Evolutionary conservation across 805 yeast genomes (phyloP).

Genomic region (Yamadazyma insecticola): DNA sequence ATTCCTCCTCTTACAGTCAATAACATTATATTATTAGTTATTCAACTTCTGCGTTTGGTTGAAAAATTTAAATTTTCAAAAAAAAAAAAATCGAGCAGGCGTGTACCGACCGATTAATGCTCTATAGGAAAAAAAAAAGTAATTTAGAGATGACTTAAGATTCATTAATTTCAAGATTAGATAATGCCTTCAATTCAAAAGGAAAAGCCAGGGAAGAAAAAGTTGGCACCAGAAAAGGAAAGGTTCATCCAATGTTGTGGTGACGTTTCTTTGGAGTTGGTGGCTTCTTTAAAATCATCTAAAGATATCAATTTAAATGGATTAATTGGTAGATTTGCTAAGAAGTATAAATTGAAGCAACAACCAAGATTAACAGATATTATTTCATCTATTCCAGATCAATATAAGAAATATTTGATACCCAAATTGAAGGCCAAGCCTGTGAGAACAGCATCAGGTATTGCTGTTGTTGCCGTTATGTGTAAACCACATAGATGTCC

Average conservation of each 20-base stretch:
- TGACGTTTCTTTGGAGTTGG: slow-evolving; percentile 83
- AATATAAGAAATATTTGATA: slow-evolving; percentile 81
- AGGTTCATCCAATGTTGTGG: slow-evolving; percentile 89
- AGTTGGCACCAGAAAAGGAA: slow-evolving; percentile 86
- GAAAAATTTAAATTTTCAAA: too few species aligned
- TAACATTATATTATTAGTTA: too few species aligned
- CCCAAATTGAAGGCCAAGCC: slow-evolving; percentile 98
- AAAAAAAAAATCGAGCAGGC: too few species aligned
- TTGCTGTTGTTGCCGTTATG: slow-evolving; percentile 99
- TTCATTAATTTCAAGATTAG: too few species aligned
- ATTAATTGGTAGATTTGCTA: slow-evolving; percentile 75
- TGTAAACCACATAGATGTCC: slow-evolving; percentile 99
- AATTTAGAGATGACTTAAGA: too few species aligned
- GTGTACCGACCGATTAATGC: too few species aligned
- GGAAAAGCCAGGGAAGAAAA: slow-evolving; percentile 40
- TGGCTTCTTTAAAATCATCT: slow-evolving; percentile 66
- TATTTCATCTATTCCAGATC: slow-evolving; percentile 92
- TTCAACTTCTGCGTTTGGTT: too few species aligned
- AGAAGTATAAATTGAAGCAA: slow-evolving; percentile 83
- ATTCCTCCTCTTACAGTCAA: too few species aligned
- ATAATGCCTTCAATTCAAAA: slow-evolving; percentile 32
- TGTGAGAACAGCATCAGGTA: slow-evolving; percentile 96
- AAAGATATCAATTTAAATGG: slow-evolving; percentile 89
- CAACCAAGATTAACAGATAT: slow-evolving; percentile 96
- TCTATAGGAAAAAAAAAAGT: too few species aligned